Percentiles rank a stretch among this genome's conserved stretches.
Evolutionary conservation across 1,284 basidiomycete species (phyloP).

Genomic region (Trametes sp.): DNA sequence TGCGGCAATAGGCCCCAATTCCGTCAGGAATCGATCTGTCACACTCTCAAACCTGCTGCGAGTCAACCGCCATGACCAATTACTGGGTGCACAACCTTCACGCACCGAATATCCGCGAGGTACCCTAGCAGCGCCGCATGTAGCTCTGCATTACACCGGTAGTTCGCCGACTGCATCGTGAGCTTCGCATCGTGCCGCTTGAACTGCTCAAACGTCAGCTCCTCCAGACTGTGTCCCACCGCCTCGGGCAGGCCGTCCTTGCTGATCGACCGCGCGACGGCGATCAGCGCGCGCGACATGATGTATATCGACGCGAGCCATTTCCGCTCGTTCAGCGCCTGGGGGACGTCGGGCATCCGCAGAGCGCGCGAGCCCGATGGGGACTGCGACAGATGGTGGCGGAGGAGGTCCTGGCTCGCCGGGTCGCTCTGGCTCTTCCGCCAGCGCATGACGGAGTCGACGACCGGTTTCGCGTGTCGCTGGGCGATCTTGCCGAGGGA

Average conservation of each 20-base stretch:
- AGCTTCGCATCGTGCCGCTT: constrained; percentile 75
- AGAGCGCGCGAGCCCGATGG: constrained; percentile 48
- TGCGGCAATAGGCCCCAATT: constrained; percentile 76
- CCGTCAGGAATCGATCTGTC: constrained; percentile 84
- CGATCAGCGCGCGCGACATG: constrained; percentile 86
- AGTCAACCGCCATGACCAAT: constrained; percentile 1
- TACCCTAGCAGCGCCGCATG: constrained; percentile 86
- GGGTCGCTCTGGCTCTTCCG: constrained; percentile 77
- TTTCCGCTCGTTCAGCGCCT: constrained; percentile 78
- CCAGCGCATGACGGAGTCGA: constrained; percentile 92
- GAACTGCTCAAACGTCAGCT: constrained; percentile 89
- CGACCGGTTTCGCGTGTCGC: constrained; percentile 84
- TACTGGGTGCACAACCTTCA: constrained; percentile 10
- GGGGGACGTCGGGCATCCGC: constrained; percentile 61
- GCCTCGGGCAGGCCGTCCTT: constrained; percentile 82
- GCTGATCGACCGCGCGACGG: constrained; percentile 74
- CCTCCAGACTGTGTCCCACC: constrained; percentile 81
- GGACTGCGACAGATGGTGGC: constrained; percentile 57
- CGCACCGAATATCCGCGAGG: constrained; percentile 79
- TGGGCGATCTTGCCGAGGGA: constrained; percentile 89
- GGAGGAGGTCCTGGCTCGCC: constrained; percentile 61
- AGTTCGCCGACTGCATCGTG: constrained; percentile 71
- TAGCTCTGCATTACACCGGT: constrained; percentile 81
- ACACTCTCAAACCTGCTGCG: constrained; percentile 80
- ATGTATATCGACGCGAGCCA: constrained; percentile 86